These are phyloP conservation scores for Eragrostis curvula DNA, from an alignment of 176 grass and related monocot species.

Conservation along the genomic window DNA sequence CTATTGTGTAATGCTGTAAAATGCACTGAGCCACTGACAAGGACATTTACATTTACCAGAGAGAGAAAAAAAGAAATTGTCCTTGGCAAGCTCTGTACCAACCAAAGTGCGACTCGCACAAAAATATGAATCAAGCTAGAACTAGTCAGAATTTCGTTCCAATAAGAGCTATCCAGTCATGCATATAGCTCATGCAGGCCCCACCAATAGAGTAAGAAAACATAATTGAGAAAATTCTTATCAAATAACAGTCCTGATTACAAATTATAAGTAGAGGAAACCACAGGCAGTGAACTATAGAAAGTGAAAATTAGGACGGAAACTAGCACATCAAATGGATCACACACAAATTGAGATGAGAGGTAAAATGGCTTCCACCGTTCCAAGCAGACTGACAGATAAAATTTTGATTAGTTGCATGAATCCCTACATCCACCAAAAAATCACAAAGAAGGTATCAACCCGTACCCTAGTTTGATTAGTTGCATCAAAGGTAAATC, in stretches of 20 bases:
- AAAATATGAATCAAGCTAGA: background rate
- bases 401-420: no score
- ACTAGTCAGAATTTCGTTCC: no score
- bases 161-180: no score
- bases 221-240: background rate
- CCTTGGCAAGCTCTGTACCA: background rate
- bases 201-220: no score
- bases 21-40: no score
- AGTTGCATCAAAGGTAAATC: no score
- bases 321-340: background rate
- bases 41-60: background rate
- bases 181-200: background rate
- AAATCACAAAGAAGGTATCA: no score
- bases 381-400: no score
- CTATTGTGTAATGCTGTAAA: background rate
- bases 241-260: background rate
- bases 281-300: background rate
- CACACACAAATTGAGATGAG: no score
- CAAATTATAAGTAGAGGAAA: background rate
- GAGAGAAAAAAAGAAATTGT: background rate
- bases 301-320: background rate
- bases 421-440: no score
- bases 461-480: no score
- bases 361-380: no score
- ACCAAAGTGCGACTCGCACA: background rate